Base-by-base conservation (phyloP, 2,329 filamentous ascomycete species). In the Cadophora sp. region DNA sequence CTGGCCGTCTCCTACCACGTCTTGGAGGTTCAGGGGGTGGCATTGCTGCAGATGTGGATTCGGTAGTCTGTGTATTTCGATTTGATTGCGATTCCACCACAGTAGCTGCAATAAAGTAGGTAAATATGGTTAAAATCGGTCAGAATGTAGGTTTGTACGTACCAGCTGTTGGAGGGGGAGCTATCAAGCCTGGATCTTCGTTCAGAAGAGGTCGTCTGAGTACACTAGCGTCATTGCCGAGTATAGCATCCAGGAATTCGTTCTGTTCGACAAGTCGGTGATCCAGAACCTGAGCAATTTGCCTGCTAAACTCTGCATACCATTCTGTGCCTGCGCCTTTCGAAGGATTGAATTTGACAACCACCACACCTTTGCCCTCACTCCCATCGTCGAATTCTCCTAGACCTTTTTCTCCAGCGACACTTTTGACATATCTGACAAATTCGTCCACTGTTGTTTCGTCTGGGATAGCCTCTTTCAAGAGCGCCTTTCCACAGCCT, bases 171-270 rank as follows among this genome's bases (percentile, higher is more conserved):
- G 65, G 64, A 71, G 77, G 70, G 55, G 78, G 76, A 7, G 69
- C 70, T 11, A 66, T 63, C 27, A 66, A 60, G 14, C 50, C 75
- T 66, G 68, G 79, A 59, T 71, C 76, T 66, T 83, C 83, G 48
- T 86, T 80, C 70, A 90, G 84, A 2, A 96, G 84, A 6, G 89
- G 85, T 45, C 89, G 86, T 66, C 92, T 89, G 22, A 98, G 82
- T 51, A 86, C 84, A 67, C 85, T 87, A 7, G 93, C 87, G 79
- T 98, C 90, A 60, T 91, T 91, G n/a, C 83, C 88, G 33, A 98
- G 80, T 55, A 99, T 96, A 1, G 92, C 92, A 77, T 97, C 93
- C 1, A 99, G 83, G 69, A 99, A 97, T 73, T 97, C 94, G 66
- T 91, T 94, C 75, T 97, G 94, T 72, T 95, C 89, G 62, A 97